These are phyloP conservation scores for Haematococcus sp. DNA, from an alignment of 139 green algal species.

Conservation along the genomic window DNA sequence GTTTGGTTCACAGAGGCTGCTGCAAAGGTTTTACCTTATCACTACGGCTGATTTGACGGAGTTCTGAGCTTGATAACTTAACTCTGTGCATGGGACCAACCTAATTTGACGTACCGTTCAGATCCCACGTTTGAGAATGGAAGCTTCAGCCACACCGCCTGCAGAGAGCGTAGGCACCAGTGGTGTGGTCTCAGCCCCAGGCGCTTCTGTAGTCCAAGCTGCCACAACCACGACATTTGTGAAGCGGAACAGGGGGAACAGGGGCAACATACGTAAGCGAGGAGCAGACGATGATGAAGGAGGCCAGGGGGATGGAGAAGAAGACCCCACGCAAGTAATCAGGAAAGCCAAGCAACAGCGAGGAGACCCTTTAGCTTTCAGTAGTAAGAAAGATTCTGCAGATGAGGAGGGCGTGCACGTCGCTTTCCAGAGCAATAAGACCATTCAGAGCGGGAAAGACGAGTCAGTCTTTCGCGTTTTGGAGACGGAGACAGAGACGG, in stretches of 20 bases:
- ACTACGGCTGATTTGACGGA: too few relatives aligned
- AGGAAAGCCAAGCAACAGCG: conserved; percentile 49
- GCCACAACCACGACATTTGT: conserved; percentile 12
- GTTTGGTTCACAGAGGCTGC: too few relatives aligned
- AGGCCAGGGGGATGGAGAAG: background rate
- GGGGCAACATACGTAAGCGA: conserved; percentile 70
- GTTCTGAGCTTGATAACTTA: too few relatives aligned
- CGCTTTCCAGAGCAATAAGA: conserved; percentile 30
- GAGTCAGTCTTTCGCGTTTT: conserved; percentile 54
- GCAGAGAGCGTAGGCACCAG: background rate
- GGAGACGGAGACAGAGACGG: conserved; percentile 78
- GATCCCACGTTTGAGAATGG: background rate
- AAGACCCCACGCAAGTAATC: conserved; percentile 21
- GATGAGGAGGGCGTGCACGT: conserved; percentile 22
- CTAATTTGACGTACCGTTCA: background rate
- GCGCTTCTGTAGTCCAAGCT: conserved; percentile 6
- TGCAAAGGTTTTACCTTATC: too few relatives aligned
- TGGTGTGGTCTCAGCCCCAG: background rate
- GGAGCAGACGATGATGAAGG: conserved; percentile 1
- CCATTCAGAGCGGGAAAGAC: conserved; percentile 39
- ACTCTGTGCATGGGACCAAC: too few relatives aligned
- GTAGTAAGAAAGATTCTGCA: background rate
- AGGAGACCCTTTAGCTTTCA: conserved; percentile 54
- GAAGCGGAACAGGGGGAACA: conserved; percentile 17
- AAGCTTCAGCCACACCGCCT: background rate